Percentiles rank a stretch among this genome's conserved stretches.
These are phyloP conservation scores for Pseudogymnoascus sp. DNA, from an alignment of 2,329 filamentous ascomycete genomes.

Conservation along the genomic window DNA sequence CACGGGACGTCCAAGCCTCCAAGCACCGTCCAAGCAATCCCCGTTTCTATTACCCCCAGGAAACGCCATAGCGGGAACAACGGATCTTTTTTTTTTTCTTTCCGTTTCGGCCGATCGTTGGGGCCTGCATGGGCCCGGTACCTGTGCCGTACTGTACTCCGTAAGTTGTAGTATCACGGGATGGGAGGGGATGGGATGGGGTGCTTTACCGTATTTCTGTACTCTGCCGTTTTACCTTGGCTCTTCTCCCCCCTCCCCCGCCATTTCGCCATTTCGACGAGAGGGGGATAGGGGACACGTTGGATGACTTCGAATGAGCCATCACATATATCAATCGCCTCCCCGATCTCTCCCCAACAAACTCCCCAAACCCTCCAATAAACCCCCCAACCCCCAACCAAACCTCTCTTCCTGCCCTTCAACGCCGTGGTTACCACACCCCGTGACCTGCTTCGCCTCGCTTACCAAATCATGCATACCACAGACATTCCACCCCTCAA, in stretches of 20 bases:
- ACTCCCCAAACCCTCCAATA: neutral
- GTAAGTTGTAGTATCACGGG: neutral
- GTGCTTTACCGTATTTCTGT: neutral
- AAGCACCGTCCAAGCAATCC: neutral
- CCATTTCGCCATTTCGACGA: neutral
- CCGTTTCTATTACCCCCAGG: constrained; percentile 5
- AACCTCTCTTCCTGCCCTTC: neutral
- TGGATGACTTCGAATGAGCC: neutral
- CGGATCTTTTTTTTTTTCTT: neutral
- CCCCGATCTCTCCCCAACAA: no score
- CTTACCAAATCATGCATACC: neutral
- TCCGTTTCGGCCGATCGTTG: neutral
- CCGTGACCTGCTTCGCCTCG: neutral
- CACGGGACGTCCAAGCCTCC: neutral
- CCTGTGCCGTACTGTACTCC: neutral
- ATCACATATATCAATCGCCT: neutral
- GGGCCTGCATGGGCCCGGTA: neutral
- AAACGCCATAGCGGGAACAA: neutral
- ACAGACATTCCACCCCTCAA: neutral
- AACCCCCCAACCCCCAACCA: neutral
- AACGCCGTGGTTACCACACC: neutral
- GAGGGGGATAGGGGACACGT: neutral
- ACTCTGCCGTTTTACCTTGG: no score
- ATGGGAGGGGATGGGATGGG: neutral
- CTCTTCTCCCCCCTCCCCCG: neutral